These are phyloP conservation scores for Bryoerythrophyllum caledonicum DNA, from an alignment of 225 moss, liverwort and hornwort genomes.

Conservation along the genomic window DNA sequence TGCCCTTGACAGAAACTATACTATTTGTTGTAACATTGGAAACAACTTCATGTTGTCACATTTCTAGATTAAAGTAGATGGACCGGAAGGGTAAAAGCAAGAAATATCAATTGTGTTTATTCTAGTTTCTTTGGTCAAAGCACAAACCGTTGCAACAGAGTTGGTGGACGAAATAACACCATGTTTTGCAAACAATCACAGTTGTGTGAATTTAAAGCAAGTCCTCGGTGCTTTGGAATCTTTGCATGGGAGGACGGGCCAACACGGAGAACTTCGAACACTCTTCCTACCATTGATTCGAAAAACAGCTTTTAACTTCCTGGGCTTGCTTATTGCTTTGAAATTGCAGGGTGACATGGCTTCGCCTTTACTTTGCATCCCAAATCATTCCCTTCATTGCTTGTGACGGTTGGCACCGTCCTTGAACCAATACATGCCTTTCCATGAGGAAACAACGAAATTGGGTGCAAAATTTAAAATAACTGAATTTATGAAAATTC, in stretches of 20 bases:
- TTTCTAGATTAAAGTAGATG: too few species aligned
- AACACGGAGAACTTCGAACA: conserved; percentile 5
- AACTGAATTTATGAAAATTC: too few species aligned
- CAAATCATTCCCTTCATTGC: background rate
- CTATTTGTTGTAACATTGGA: too few species aligned
- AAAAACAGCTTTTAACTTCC: background rate
- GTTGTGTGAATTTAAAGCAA: background rate
- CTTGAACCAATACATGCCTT: background rate
- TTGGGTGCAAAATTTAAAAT: background rate
- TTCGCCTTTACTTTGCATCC: background rate
- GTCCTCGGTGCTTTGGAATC: too few species aligned
- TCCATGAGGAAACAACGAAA: too few species aligned
- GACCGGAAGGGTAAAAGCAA: too few species aligned
- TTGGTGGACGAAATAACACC: background rate
- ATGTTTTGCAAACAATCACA: background rate
- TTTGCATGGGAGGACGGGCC: background rate
- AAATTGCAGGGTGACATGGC: background rate
- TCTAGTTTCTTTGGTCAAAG: too few species aligned
- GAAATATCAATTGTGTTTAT: too few species aligned
- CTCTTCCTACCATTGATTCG: conserved; percentile 5
- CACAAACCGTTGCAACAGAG: too few species aligned
- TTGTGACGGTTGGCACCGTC: background rate
- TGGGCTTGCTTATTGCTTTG: background rate
- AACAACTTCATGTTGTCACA: too few species aligned
- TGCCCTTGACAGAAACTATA: too few species aligned